These are phyloP conservation scores for Pythium folliculosum DNA, from an alignment of 352 stramenopile genomes.

Conservation along the genomic window DNA sequence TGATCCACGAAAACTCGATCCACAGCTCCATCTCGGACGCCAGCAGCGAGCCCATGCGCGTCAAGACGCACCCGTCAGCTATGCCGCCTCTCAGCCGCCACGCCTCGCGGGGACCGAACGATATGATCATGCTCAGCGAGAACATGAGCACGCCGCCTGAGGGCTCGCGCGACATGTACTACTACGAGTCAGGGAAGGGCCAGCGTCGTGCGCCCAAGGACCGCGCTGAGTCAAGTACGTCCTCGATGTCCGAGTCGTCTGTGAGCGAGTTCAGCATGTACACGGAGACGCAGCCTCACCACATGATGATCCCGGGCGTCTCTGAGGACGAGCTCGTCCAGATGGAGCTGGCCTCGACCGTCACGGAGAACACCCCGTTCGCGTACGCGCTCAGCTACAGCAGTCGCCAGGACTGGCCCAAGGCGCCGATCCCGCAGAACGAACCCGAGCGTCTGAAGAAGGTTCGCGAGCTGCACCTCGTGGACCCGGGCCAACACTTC, in stretches of 20 bases:
- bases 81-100: slow-evolving; percentile 15
- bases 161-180: slow-evolving; percentile 22
- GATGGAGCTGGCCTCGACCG: slow-evolving; percentile 63
- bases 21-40: slow-evolving; percentile 57
- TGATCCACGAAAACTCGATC: slow-evolving; percentile 38
- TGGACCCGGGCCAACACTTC: slow-evolving; percentile 78
- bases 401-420: slow-evolving; percentile 80
- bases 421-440: slow-evolving; percentile 70
- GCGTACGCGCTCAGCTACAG: slow-evolving; percentile 82
- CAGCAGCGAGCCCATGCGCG: slow-evolving; percentile 45
- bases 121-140: slow-evolving; percentile 61
- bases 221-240: slow-evolving; percentile 31
- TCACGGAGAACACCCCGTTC: slow-evolving; percentile 77
- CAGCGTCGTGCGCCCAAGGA: slow-evolving; percentile 24
- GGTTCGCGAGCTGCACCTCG: slow-evolving; percentile 73
- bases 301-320: slow-evolving; percentile 34
- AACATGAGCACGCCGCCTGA: slow-evolving; percentile 25
- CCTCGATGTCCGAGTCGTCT: slow-evolving; percentile 38
- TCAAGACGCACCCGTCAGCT: slow-evolving; percentile 46
- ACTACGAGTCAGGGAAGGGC: slow-evolving; percentile 24
- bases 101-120: slow-evolving; percentile 34
- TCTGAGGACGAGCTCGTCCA: slow-evolving; percentile 55
- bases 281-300: slow-evolving; percentile 27
- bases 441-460: slow-evolving; percentile 66
- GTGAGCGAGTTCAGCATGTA: slow-evolving; percentile 51